These are phyloP conservation scores for Calvatia gigantea DNA, from an alignment of 768 basidiomycete genomes.

Conservation along the genomic window DNA sequence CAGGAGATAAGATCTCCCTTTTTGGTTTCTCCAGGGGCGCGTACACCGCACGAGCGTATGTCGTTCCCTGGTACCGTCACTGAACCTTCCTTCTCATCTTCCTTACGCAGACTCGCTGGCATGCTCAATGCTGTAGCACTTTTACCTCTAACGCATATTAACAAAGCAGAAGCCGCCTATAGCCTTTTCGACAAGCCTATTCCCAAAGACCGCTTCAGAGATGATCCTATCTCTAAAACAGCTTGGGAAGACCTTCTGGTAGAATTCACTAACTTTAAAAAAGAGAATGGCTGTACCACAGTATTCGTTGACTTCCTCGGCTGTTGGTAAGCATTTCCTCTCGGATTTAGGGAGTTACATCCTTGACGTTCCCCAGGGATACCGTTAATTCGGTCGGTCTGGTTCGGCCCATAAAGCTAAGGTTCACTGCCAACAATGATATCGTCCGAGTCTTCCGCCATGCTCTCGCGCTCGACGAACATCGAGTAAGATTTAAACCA, in stretches of 20 bases:
- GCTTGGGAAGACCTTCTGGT: conserved; percentile 13
- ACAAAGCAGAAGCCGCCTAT: conserved; percentile 15
- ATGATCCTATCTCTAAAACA: conserved; percentile 5
- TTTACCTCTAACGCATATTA: conserved; percentile 15
- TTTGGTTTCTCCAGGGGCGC: conserved; percentile 18
- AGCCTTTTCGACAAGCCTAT: neutral
- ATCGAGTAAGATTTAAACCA: conserved; percentile 47
- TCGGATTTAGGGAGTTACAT: neutral
- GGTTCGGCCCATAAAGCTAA: conserved; percentile 35
- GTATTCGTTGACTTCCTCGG: conserved; percentile 25
- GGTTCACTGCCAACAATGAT: conserved; percentile 43
- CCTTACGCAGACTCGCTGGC: conserved; percentile 13
- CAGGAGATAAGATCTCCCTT: conserved; percentile 7
- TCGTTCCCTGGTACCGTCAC: neutral
- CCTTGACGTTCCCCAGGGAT: conserved; percentile 34
- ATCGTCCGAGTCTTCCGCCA: conserved; percentile 49
- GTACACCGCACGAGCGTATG: conserved; percentile 20
- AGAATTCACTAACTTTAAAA: conserved; percentile 34
- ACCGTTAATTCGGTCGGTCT: conserved; percentile 53
- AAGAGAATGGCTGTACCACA: conserved; percentile 36
- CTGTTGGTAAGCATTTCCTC: neutral
- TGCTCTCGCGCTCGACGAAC: conserved; percentile 52
- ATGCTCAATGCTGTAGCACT: conserved; percentile 20
- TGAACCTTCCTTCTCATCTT: neutral
- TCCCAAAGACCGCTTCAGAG: conserved; percentile 3